These are phyloP conservation scores for Colletotrichum lupini DNA, from an alignment of 2,329 filamentous ascomycete genomes.

Conservation along the genomic window DNA sequence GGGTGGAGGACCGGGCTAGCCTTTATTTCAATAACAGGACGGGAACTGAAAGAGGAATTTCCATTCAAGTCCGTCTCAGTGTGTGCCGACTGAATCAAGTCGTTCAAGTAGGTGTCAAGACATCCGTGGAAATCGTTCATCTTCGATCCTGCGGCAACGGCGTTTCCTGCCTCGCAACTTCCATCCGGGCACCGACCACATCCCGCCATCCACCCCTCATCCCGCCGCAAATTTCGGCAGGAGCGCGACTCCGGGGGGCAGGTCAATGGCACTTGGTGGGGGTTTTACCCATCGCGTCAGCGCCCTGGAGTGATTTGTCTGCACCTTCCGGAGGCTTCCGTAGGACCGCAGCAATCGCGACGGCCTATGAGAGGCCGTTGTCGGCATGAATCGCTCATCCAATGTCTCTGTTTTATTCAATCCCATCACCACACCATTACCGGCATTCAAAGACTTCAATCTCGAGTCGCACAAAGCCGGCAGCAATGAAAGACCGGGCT, in stretches of 20 bases:
- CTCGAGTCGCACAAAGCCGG: constrained; percentile 20
- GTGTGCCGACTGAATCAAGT: constrained; percentile 29
- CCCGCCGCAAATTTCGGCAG: constrained; percentile 20
- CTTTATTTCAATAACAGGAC: constrained; percentile 2
- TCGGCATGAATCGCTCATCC: constrained; percentile 5
- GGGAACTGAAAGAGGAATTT: background rate
- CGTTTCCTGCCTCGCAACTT: background rate
- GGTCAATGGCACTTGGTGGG: constrained; percentile 19
- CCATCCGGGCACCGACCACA: constrained; percentile 1
- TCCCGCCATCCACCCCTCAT: constrained; percentile 26
- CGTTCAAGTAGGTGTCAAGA: background rate
- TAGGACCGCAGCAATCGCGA: background rate
- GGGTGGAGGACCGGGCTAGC: background rate
- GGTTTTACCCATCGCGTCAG: constrained; percentile 22
- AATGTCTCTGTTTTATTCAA: constrained; percentile 5
- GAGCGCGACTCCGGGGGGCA: constrained; percentile 21
- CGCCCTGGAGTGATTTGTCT: constrained; percentile 9
- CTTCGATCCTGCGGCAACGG: background rate
- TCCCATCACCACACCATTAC: background rate
- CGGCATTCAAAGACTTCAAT: background rate
- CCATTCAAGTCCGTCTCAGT: constrained; percentile 6
- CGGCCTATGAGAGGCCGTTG: constrained; percentile 13
- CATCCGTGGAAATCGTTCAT: background rate
- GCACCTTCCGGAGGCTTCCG: background rate
- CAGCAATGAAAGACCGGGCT: constrained; percentile 7